Evolutionary conservation across 2,329 filamentous ascomycete genomes (phyloP).

Genomic region (Colletotrichum chlorophyti): DNA sequence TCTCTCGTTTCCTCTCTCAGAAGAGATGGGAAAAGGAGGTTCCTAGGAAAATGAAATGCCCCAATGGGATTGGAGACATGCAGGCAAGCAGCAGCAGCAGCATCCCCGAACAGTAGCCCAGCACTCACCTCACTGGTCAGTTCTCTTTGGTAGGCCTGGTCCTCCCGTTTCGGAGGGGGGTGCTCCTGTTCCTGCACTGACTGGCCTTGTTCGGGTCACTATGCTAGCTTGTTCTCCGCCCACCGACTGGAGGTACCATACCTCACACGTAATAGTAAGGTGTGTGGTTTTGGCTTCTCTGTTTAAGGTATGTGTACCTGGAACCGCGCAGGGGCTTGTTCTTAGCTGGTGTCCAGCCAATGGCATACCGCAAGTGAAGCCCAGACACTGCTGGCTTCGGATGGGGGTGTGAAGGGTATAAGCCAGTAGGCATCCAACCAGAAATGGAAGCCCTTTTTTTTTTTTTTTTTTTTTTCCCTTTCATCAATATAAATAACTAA

Average conservation of each 20-base stretch:
- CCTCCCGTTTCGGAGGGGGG: constrained; percentile 19
- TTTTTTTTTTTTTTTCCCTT: no score
- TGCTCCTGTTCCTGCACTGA: constrained; percentile 27
- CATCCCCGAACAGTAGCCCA: constrained; percentile 9
- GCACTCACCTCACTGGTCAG: neutral
- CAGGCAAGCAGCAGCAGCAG: constrained; percentile 13
- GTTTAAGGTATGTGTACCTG: constrained; percentile 4
- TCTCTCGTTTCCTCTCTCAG: constrained; percentile 15
- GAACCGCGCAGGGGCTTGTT: constrained; percentile 22
- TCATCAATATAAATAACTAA: no score
- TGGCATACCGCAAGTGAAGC: constrained; percentile 1
- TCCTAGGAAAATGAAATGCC: neutral
- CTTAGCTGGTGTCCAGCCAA: constrained; percentile 10
- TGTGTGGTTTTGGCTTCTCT: constrained; percentile 13
- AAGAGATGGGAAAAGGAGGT: constrained; percentile 10
- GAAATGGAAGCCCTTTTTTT: constrained; percentile 18
- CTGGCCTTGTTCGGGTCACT: constrained; percentile 17
- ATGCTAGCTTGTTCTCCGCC: constrained; percentile 21
- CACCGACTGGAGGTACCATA: no score
- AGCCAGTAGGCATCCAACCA: constrained; percentile 14
- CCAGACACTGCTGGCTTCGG: constrained; percentile 13
- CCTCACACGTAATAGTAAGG: no score
- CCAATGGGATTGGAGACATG: neutral
- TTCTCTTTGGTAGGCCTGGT: constrained; percentile 1
- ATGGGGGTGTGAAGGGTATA: constrained; percentile 17